These are phyloP conservation scores for Solanum hybrid DNA, from an alignment of 305 asterid genomes.

Conservation along the genomic window DNA sequence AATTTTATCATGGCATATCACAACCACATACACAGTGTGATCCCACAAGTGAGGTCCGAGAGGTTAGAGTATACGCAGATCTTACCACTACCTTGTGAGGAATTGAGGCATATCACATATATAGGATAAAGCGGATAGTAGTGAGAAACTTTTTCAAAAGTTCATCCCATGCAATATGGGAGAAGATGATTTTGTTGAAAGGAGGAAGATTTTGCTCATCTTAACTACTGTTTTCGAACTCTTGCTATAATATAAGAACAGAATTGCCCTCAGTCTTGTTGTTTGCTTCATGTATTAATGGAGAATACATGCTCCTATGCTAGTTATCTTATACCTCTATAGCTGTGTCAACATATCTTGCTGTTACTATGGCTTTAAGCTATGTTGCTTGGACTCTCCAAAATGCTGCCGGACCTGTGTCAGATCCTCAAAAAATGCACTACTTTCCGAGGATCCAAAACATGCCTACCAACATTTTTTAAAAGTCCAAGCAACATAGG, in stretches of 20 bases:
- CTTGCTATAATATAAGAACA: too few relatives aligned
- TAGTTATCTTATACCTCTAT: neutral
- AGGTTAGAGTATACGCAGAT: too few relatives aligned
- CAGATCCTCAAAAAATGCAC: rapidly evolving
- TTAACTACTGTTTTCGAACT: too few relatives aligned
- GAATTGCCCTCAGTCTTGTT: neutral
- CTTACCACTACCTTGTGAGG: neutral
- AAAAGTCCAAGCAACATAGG: neutral
- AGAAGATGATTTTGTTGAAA: too few relatives aligned
- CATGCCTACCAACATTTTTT: too few relatives aligned
- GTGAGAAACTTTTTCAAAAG: too few relatives aligned
- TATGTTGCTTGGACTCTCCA: neutral
- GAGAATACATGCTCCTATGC: neutral
- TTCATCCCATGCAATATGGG: too few relatives aligned
- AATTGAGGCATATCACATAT: too few relatives aligned
- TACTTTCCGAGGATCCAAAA: neutral
- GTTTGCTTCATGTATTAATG: neutral
- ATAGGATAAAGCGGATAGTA: too few relatives aligned
- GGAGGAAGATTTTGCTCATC: too few relatives aligned
- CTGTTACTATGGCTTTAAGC: neutral
- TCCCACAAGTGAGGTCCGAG: neutral
- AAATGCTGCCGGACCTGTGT: neutral
- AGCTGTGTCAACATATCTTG: neutral
- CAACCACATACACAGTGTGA: neutral
- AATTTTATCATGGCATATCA: neutral